Evolutionary conservation across 2,329 filamentous ascomycete species (phyloP).

Genomic region (Didymella segeticola): DNA sequence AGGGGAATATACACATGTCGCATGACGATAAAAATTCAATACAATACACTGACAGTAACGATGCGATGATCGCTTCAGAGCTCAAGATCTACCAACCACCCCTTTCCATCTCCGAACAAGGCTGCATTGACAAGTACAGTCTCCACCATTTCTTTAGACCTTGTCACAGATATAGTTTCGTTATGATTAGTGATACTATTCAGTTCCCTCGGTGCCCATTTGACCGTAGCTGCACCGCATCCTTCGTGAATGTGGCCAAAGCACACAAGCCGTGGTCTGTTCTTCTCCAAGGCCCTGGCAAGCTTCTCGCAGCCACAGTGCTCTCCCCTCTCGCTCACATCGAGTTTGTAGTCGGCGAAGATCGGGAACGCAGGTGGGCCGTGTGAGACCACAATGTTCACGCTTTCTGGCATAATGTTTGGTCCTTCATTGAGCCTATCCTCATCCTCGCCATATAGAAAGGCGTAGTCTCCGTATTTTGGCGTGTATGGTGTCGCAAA

Average conservation of each 20-base stretch:
- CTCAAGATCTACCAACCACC: neutral
- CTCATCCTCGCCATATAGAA: conserved; percentile 14
- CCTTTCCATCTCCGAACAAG: neutral
- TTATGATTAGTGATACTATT: neutral
- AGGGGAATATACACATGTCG: too few relatives aligned
- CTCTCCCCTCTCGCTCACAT: conserved; percentile 43
- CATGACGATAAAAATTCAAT: too few relatives aligned
- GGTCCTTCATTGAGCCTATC: conserved; percentile 17
- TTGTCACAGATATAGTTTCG: too few relatives aligned
- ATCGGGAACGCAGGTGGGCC: conserved; percentile 55
- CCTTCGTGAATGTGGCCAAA: conserved; percentile 68
- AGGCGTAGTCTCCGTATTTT: conserved; percentile 17
- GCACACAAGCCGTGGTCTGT: conserved; percentile 60
- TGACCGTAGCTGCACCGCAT: conserved; percentile 20
- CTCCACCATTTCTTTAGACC: neutral
- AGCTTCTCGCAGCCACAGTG: conserved; percentile 63
- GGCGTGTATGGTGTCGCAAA: conserved; percentile 60
- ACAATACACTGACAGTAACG: neutral
- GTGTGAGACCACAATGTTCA: conserved; percentile 68
- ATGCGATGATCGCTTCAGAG: neutral
- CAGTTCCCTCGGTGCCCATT: neutral
- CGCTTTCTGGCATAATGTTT: conserved; percentile 26
- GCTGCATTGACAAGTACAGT: conserved; percentile 1
- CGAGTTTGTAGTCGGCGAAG: conserved; percentile 52
- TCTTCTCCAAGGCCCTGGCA: conserved; percentile 54